Evolutionary conservation across 2,329 filamentous ascomycete genomes (phyloP).

Genomic region (Thelonectria rubi): DNA sequence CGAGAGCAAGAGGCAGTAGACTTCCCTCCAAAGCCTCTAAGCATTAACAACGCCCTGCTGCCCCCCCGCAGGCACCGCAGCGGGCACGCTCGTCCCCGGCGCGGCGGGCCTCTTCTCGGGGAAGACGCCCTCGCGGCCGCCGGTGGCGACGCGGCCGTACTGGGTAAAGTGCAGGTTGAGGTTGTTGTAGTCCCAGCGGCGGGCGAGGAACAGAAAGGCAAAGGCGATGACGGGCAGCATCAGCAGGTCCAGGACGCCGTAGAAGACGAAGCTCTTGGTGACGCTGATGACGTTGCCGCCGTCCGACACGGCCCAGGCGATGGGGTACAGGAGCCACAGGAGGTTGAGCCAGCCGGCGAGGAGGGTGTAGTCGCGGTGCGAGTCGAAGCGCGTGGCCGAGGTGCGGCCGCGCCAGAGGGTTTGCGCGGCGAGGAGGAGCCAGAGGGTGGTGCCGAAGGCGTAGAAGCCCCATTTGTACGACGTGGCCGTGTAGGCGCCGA

Average conservation of each 20-base stretch:
- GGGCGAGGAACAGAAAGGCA: slow-evolving; percentile 54
- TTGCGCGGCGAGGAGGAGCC: slow-evolving; percentile 54
- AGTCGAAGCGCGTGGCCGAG: slow-evolving; percentile 41
- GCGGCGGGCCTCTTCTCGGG: slow-evolving; percentile 54
- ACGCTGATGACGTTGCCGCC: slow-evolving; percentile 60
- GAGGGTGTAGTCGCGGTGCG: slow-evolving; percentile 52
- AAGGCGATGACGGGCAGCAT: slow-evolving; percentile 56
- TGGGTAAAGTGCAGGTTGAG: slow-evolving; percentile 65
- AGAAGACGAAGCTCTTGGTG: slow-evolving; percentile 59
- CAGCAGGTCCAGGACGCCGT: slow-evolving; percentile 61
- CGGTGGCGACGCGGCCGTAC: slow-evolving; percentile 62
- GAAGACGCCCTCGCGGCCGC: slow-evolving; percentile 51
- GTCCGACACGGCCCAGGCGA: slow-evolving; percentile 61
- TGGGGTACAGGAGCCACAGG: slow-evolving; percentile 64
- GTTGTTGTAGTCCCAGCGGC: slow-evolving; percentile 60
- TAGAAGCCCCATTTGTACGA: slow-evolving; percentile 67
- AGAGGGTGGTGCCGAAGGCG: not conserved
- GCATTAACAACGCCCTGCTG: not conserved
- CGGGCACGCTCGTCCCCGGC: too few species aligned
- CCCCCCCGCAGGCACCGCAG: slow-evolving; percentile 1
- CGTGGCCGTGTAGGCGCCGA: slow-evolving; percentile 56
- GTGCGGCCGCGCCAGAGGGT: slow-evolving; percentile 51
- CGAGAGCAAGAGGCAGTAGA: too few species aligned
- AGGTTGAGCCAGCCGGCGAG: slow-evolving; percentile 60
- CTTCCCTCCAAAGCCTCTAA: not conserved